These are phyloP conservation scores for Ceratocystis variospora DNA, from an alignment of 2,329 filamentous ascomycete species.

Conservation along the genomic window DNA sequence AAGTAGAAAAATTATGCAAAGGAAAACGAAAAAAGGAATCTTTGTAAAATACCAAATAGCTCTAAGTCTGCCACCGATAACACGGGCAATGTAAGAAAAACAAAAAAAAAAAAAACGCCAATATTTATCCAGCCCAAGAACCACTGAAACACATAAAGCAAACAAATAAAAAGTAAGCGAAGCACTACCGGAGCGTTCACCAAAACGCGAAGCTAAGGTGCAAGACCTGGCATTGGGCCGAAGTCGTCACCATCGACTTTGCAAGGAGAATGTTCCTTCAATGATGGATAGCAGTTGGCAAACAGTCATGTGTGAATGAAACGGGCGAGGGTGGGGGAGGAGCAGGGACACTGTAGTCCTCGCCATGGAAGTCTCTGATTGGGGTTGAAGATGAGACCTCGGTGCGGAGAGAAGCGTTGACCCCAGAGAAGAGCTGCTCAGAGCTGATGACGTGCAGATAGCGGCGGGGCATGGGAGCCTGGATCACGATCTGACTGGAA, in stretches of 20 bases:
- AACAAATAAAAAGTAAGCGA: constrained; percentile 5
- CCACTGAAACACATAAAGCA: neutral
- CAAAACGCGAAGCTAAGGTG: neutral
- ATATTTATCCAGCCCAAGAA: constrained; percentile 8
- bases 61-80: neutral
- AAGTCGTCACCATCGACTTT: neutral
- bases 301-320: constrained; percentile 37
- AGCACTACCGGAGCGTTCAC: constrained; percentile 1
- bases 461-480: constrained; percentile 35
- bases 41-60: neutral
- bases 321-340: constrained; percentile 51
- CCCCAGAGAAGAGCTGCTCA: constrained; percentile 40
- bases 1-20: neutral
- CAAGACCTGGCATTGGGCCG: neutral
- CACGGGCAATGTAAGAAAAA: neutral
- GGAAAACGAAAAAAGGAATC: neutral
- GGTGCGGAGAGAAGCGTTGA: constrained; percentile 37
- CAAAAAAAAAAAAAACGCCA: neutral
- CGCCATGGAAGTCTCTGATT: constrained; percentile 38
- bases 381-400: constrained; percentile 29
- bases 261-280: neutral
- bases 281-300: constrained; percentile 6
- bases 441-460: constrained; percentile 33
- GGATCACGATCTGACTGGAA: constrained; percentile 25
- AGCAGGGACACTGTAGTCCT: constrained; percentile 51